phyloP scores from a whole-genome alignment of 306 rosid genomes.

The Benincasa hispida region DNA sequence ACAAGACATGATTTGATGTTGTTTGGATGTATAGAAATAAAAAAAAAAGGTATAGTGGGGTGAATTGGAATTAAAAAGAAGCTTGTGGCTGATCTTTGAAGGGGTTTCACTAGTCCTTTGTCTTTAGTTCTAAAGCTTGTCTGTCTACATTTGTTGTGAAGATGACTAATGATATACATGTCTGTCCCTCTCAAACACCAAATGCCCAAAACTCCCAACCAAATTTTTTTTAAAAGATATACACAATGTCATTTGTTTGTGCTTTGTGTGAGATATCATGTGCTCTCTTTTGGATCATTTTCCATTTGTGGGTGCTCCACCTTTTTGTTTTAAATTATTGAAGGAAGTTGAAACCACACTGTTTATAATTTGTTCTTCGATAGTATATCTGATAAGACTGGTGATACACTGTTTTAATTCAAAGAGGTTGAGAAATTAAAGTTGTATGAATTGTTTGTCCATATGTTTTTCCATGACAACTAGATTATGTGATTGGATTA shows the following conservation, averaged over 20 bases:
- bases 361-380: not conserved
- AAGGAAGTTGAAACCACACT: accelerated
- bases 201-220: not conserved
- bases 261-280: not conserved
- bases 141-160: not conserved
- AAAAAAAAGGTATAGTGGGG: not conserved
- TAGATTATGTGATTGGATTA: not conserved
- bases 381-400: not conserved
- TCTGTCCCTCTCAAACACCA: slow-evolving; percentile 3
- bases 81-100: not conserved
- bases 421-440: not conserved
- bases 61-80: not conserved
- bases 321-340: not conserved
- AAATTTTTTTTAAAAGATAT: not conserved
- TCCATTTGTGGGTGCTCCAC: not conserved
- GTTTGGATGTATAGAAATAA: not conserved
- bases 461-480: not conserved
- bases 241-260: not conserved
- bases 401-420: not conserved
- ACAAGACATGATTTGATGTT: slow-evolving; percentile 3
- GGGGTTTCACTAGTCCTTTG: not conserved
- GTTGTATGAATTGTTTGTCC: not conserved
- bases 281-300: not conserved
- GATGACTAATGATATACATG: slow-evolving; percentile 9
- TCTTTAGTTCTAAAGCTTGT: not conserved